A percentile compares a stretch with the other conserved stretches of the same genome.
Evolutionary conservation across 1,284 basidiomycete genomes (phyloP).

Genomic region (Austroboletus olivaceoglutinosus): DNA sequence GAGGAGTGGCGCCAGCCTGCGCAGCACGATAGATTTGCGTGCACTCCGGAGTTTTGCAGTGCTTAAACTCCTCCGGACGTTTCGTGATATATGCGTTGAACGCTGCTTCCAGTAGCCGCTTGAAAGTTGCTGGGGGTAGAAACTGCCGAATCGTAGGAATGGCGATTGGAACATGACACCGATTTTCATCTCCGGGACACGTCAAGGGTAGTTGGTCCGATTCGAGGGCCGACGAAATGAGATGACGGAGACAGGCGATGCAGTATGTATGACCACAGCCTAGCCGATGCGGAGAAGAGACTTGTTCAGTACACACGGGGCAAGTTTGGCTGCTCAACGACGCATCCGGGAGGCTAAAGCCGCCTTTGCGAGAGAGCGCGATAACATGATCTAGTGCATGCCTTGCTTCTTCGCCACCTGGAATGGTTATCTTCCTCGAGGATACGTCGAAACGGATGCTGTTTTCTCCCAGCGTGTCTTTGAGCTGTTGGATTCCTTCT

Average conservation of each 20-base stretch:
- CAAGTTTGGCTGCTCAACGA: conserved; percentile 34
- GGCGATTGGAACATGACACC: conserved; percentile 47
- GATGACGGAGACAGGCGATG: conserved; percentile 49
- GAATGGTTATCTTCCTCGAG: conserved; percentile 40
- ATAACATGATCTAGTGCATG: conserved; percentile 44
- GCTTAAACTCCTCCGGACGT: conserved; percentile 46
- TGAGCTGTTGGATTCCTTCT: conserved; percentile 44
- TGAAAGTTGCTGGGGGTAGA: conserved; percentile 42
- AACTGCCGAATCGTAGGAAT: conserved; percentile 50
- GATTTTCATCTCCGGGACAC: conserved; percentile 50
- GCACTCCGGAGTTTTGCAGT: conserved; percentile 59
- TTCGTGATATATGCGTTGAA: conserved; percentile 46
- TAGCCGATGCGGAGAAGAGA: conserved; percentile 44
- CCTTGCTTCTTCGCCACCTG: conserved; percentile 49
- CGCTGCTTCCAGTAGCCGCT: conserved; percentile 44
- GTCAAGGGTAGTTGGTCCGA: conserved; percentile 47
- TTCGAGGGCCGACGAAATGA: conserved; percentile 45
- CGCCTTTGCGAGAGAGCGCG: conserved; percentile 35
- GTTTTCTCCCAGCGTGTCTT: conserved; percentile 50
- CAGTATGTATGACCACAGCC: conserved; percentile 57
- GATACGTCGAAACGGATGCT: conserved; percentile 43
- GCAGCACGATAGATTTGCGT: conserved; percentile 48
- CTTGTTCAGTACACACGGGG: conserved; percentile 50
- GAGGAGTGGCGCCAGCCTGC: conserved; percentile 22
- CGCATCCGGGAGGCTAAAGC: conserved; percentile 2